phyloP scores from a whole-genome alignment of 2,329 filamentous ascomycete species.

The Pleurostoma richardsiae region DNA sequence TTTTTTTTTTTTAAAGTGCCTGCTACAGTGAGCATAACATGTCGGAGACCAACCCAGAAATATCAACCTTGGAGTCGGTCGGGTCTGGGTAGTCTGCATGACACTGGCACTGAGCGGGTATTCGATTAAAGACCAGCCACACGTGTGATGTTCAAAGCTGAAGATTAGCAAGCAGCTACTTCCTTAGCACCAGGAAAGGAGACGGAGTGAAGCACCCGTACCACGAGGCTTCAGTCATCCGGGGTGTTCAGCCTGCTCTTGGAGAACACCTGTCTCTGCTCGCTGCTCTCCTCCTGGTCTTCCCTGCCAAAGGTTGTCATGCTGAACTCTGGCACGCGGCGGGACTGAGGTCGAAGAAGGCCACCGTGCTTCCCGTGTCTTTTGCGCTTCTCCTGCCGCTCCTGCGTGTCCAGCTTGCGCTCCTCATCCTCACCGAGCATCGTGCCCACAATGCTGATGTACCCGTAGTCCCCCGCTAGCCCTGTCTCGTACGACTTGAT shows the following conservation, averaged over 20 bases:
- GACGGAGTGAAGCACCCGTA: too few relatives aligned
- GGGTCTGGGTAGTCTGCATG: too few relatives aligned
- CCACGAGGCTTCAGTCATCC: not conserved
- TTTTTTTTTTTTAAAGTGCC: too few relatives aligned
- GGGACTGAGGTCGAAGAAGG: slow-evolving; percentile 20
- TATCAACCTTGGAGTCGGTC: too few relatives aligned
- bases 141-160: too few relatives aligned
- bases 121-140: too few relatives aligned
- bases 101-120: too few relatives aligned
- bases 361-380: slow-evolving; percentile 27
- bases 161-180: too few relatives aligned
- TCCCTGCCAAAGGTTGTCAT: slow-evolving; percentile 38
- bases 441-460: slow-evolving; percentile 84
- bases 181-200: too few relatives aligned
- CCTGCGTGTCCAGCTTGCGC: slow-evolving; percentile 48
- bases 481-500: slow-evolving; percentile 83
- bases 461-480: slow-evolving; percentile 69
- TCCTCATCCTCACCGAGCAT: slow-evolving; percentile 70
- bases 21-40: too few relatives aligned
- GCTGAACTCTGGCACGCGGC: slow-evolving; percentile 45
- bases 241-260: not conserved
- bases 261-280: not conserved
- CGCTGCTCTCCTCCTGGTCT: not conserved
- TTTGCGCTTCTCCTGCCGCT: slow-evolving; percentile 34
- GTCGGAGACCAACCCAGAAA: too few relatives aligned